Evolutionary conservation across 371 early-diverging fungal species (phyloP).

Genomic region (Mortierella sp.): DNA sequence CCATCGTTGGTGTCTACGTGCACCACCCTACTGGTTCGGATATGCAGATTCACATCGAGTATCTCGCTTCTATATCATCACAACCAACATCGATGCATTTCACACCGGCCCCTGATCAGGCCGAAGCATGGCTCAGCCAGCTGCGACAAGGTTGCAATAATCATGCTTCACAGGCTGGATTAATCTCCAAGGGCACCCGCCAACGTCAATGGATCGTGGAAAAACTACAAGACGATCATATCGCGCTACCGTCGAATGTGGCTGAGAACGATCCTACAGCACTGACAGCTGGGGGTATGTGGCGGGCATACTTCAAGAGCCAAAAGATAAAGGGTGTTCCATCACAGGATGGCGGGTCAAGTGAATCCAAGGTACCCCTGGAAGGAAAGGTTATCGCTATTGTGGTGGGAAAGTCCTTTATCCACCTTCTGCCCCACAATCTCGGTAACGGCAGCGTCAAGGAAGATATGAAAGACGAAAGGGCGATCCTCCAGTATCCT

Average conservation of each 20-base stretch:
- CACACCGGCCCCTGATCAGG: conserved; percentile 39
- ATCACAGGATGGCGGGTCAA: conserved; percentile 7
- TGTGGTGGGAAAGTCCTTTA: conserved; percentile 31
- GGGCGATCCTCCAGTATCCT: conserved; percentile 45
- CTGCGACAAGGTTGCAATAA: conserved; percentile 51
- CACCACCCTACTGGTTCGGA: conserved; percentile 12
- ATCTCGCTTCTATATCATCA: conserved; percentile 46
- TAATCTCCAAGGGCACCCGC: conserved; percentile 41
- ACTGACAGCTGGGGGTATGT: conserved; percentile 53
- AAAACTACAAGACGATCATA: conserved; percentile 38
- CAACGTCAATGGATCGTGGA: conserved; percentile 51
- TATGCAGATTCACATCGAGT: conserved; percentile 34
- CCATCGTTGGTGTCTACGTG: conserved; percentile 41
- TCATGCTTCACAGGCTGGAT: conserved; percentile 46
- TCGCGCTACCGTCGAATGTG: conserved; percentile 43
- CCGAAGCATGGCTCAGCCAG: conserved; percentile 34
- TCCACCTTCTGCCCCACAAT: conserved; percentile 49
- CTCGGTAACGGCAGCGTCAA: conserved; percentile 50
- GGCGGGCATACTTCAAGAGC: conserved; percentile 44
- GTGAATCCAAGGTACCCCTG: conserved; percentile 32
- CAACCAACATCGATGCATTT: conserved; percentile 49
- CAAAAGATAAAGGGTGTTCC: conserved; percentile 50
- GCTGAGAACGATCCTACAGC: conserved; percentile 46
- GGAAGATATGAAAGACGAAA: conserved; percentile 54
- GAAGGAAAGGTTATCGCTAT: conserved; percentile 41